Percentiles rank a stretch among this genome's conserved stretches.
These are phyloP conservation scores for Wallacemonas sp. DNA, from an alignment of 208 protist species.

Conservation along the genomic window DNA sequence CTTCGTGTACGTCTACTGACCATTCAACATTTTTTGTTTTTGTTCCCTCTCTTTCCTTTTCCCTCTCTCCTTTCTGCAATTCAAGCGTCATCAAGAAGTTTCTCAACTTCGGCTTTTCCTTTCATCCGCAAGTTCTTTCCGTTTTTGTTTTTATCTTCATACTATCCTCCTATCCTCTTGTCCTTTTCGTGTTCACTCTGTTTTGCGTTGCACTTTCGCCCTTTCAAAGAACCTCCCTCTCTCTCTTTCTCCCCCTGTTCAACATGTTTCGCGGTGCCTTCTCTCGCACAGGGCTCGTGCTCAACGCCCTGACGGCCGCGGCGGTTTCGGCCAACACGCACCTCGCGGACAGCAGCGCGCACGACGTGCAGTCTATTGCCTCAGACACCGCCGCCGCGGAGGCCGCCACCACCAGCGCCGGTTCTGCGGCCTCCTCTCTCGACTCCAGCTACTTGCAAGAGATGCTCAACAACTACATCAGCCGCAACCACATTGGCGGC, in stretches of 20 bases:
- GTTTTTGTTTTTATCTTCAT: background rate
- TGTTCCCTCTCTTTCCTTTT: slow-evolving; percentile 12
- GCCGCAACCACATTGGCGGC: background rate
- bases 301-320: background rate
- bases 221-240: background rate
- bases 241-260: too few species aligned
- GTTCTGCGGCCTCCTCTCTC: slow-evolving; percentile 7
- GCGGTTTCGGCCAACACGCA: background rate
- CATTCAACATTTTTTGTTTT: slow-evolving; percentile 6
- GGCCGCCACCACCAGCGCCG: slow-evolving; percentile 7
- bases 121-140: slow-evolving; percentile 14
- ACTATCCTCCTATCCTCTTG: background rate
- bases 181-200: background rate
- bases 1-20: background rate
- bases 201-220: background rate
- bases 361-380: background rate
- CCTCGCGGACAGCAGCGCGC: background rate
- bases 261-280: slow-evolving; percentile 26
- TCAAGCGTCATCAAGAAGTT: slow-evolving; percentile 23
- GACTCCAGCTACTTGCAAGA: background rate
- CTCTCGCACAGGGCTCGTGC: slow-evolving; percentile 2
- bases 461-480: slow-evolving; percentile 11
- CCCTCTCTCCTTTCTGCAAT: background rate
- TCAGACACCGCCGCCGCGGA: background rate
- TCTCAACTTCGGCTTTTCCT: slow-evolving; percentile 22